Evolutionary conservation across 1,284 basidiomycete species (phyloP), one percentile per base, ranked within the genome.

Genomic region (Leccinum ponderosum): DNA sequence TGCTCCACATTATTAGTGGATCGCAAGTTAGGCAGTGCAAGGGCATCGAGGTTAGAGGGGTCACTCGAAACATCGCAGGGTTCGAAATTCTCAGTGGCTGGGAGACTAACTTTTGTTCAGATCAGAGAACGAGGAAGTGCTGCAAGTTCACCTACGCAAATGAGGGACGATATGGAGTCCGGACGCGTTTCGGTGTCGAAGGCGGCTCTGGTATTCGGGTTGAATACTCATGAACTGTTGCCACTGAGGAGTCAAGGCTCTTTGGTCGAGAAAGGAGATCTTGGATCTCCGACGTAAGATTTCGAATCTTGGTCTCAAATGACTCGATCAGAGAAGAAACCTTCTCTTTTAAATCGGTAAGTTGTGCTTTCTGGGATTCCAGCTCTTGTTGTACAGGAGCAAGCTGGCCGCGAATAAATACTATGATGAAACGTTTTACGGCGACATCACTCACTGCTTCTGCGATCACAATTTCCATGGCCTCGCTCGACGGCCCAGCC

Each of bases 311-410:
- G 11, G 70, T 66, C 58, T 76, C 75, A 59, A 80, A 65, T 2
- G 74, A 67, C 39, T 69, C 58, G 66, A 72, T 57, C 70, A 70
- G 22, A 67, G 61, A 64, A 56, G 73, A 69, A 4, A 78, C 69
- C 59, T 81, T 76, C 47, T 77, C 72, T 47, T 74, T 77, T 33
- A 85, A 69, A 48, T 74, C 73, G 44, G 75, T 66, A 15, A 84
- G 71, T 63, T 83, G 79, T 27, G 73, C 68, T 44, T 76, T 78
- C 50, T 82, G 73, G 39, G 72, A 69, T 44, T 77, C 72, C 22
- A 82, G 66, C 63, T 74, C 75, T 58, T 72, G 72, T 56, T 79
- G 78, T 17, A 90, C 69, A 9, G 89, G 86, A 53, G 76, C 77
- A 52, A 87, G 67, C 86, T 88, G 20, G 12, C 54, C 55, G 22